Conservation (phyloP, 371 early-diverging fungal species). For the Fennellomyces sp. region DNA sequence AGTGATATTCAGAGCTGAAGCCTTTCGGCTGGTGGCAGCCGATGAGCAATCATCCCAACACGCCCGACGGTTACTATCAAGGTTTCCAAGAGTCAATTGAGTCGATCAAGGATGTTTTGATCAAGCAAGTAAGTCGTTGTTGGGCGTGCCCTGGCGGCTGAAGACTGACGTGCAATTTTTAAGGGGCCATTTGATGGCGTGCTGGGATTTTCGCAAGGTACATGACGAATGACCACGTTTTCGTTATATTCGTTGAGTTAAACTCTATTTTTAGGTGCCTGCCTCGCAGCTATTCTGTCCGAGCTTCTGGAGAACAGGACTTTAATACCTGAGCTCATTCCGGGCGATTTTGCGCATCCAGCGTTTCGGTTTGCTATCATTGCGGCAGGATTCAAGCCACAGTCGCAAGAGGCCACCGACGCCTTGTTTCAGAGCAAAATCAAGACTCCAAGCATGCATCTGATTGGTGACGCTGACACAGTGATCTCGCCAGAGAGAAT, state of each 20-base stretch:
- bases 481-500: constrained; percentile 53
- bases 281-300: constrained; percentile 65
- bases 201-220: constrained; percentile 75
- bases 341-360: constrained; percentile 38
- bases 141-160: neutral
- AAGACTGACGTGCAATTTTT: neutral
- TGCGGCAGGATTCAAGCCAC: constrained; percentile 62
- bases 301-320: constrained; percentile 44
- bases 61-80: constrained; percentile 37
- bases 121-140: constrained; percentile 40
- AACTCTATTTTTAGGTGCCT: constrained; percentile 38
- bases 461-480: constrained; percentile 66
- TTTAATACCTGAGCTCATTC: constrained; percentile 25
- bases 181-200: constrained; percentile 77
- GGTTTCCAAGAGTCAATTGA: constrained; percentile 66
- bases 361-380: constrained; percentile 65
- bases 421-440: constrained; percentile 43
- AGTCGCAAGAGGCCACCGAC: constrained; percentile 33
- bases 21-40: constrained; percentile 71
- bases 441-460: constrained; percentile 63
- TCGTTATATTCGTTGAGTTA: neutral
- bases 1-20: constrained; percentile 32
- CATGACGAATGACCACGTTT: neutral
- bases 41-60: constrained; percentile 13
- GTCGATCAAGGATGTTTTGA: constrained; percentile 51